phyloP scores from a whole-genome alignment of 2,329 filamentous ascomycete species.

The Ophiostoma quercus region DNA sequence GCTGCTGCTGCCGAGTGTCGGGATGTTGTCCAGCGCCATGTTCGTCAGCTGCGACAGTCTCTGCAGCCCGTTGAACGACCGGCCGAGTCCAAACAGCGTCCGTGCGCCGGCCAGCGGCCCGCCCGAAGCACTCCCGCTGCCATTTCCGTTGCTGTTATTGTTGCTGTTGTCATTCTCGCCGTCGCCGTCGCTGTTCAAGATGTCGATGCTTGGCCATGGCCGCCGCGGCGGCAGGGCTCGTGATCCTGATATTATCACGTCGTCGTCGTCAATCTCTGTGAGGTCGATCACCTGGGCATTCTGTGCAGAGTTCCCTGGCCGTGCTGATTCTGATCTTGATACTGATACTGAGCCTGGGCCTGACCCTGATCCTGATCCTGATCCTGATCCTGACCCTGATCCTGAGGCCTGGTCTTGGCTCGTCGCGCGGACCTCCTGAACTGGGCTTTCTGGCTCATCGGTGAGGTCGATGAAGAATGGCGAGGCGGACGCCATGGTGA shows the following conservation, averaged over 20 bases:
- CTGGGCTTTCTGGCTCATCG: slow-evolving; percentile 46
- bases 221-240: not conserved
- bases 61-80: not conserved
- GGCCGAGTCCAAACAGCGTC: not conserved
- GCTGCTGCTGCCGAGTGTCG: not conserved
- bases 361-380: too few species aligned
- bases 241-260: not conserved
- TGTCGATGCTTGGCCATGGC: not conserved
- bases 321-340: not conserved
- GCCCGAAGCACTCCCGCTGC: not conserved
- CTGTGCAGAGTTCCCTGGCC: not conserved
- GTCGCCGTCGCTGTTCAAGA: not conserved
- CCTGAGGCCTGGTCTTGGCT: not conserved
- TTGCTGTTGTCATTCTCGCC: too few species aligned
- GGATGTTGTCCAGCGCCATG: not conserved
- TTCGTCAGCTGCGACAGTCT: not conserved
- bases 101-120: not conserved
- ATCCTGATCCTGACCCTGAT: too few species aligned
- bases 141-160: not conserved
- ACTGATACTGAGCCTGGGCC: too few species aligned
- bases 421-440: slow-evolving; percentile 20
- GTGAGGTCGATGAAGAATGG: slow-evolving; percentile 45
- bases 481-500: not conserved
- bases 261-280: slow-evolving; percentile 16
- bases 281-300: slow-evolving; percentile 16